Evolutionary conservation across 192 early-diverging fungal species (phyloP), one percentile per base, ranked within the genome.

Genomic region (Phlyctochytrium arcticum): DNA sequence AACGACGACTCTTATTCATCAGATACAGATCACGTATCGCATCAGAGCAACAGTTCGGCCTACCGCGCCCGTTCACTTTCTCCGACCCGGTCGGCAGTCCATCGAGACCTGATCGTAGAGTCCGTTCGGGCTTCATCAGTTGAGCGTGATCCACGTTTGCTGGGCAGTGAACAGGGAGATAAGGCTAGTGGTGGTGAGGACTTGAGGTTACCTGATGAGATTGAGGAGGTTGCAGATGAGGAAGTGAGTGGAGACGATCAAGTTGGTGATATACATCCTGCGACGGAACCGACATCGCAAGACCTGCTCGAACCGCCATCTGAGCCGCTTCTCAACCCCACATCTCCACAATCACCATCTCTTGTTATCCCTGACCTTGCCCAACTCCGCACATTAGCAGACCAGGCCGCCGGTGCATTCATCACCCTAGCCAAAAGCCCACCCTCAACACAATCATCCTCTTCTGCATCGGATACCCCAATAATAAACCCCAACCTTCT

Each of bases 31-130:
- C n/a, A n/a, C n/a, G n/a, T n/a, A n/a, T n/a, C n/a, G n/a, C n/a
- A n/a, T n/a, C n/a, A n/a, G n/a, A n/a, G 24, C 12, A 24, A 19
- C 8, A 12, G 49, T 12, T 24, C 24, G 49, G 8, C 24, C 17
- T 59, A 12, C 36, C 53, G 19, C 33, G 33, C 53, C 15, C 49
- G 54, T 9, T 62, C 32, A 47, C 32, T 35, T 15, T 15, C 6
- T n/a, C 31, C 19, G 19, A n/a, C 33, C 3, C 42, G 35, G 57
- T 69, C 70, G 30, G 64, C 63, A 1, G 51, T 59, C 10, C 49
- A 69, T 71, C 57, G 48, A 31, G 66, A 72, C 29, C 65, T 59
- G 48, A 70, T 69, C 12, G 17, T 67, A 0, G 54, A 68, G 12
- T 10, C 17, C 15, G 27, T 60, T 33, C 48, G 57, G 8, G 27